Evolutionary conservation across 108 stramenopile genomes (phyloP), one percentile per base, ranked within the genome.

Genomic region (Epithemia pelagica): DNA sequence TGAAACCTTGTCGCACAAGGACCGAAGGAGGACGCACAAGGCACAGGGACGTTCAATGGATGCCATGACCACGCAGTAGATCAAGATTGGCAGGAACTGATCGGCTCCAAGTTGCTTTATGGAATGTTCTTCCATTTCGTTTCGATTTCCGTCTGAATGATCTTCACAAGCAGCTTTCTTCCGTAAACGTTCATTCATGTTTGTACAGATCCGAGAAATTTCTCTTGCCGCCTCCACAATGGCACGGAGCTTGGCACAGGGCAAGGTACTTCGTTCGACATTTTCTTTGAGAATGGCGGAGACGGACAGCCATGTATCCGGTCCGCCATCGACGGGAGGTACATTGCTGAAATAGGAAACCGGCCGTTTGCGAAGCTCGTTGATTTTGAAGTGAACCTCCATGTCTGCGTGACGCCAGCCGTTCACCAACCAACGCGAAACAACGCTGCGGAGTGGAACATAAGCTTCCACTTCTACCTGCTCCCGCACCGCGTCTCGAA

Each of bases 31-130:
- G 21, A 80, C 82, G 64, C 89, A 84, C 19, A 96, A 68, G 28
- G 91, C 89, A 53, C 76, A 89, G 0, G 92, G 90, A 27, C 89
- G 65, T 66, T 92, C 89, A 69, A 96, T 74, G 23, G 89, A 81
- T 0, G 95, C 82, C 59, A 74, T 66, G 58, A 94, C 87, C 30
- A 96, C 81, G 66, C 88, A 81, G 70, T 85, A 94, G 20, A 96
- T 89, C 59, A 96, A 94, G 46, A 94, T 91, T 0, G 95, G 95
- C n/a, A 96, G 77, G 67, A 96, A 88, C 62, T 96, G 86, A 68
- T 96, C 92, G 10, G 92, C 95, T n/a, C 91, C 87, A 28, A 95
- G 63, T 15, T 46, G 37, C 37, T 46, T 46, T 18, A 78, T 52
- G 30, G 74, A 62, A n/a, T n/a, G n/a, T 20, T 64, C 54, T 18